Evolutionary conservation across 345 rosid species (phyloP), one percentile per base, ranked within the genome.

Genomic region (Orychophragmus violaceus): DNA sequence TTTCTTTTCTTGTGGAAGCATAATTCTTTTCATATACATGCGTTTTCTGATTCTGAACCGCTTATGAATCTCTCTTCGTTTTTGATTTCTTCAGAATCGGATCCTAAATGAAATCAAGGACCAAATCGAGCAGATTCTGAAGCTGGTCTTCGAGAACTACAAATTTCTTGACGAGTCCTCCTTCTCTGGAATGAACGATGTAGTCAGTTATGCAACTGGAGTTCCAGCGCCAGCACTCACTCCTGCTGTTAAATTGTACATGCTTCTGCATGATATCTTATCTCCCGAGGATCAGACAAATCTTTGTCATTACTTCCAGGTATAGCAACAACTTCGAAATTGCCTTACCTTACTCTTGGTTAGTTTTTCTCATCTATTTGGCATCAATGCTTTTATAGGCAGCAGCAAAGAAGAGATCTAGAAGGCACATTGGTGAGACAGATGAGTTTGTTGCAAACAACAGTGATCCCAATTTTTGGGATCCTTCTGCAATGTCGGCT

Each of bases 121-220:
- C 74, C 96, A 94, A 82, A 87, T 94, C n/a, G 96, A 90, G 78
- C 99, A 94, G 72, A 84, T 88, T 66, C 93, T 94, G 66, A 79
- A 95, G 60, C 70, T 83, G 59, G 91, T 79, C 71, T 94, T 90
- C 68, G 95, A 86, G 83, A 94, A 90, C 75, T 94, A 94, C 76
- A 94, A 94, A 71, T 88, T 97, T 18, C 92, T 94, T 51, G 97
- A 90, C 52, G 99, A 94, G 70, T 83, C 97, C 32, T 68, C 85
- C 54, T 69, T 79, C 41, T 83, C 93, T 14, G 99, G 99, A 60
- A 81, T 88, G 56, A 66, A 69, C 72, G 96, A 85, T 32, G 82
- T 85, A 42, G 82, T 87, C 81, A 83, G 80, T 61, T 85, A 89
- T 33, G 88, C 97, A 64, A 85, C 89, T 68, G 99, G 96, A 64